Evolutionary conservation across 768 basidiomycete genomes (phyloP).

Genomic region (Pilatotrama ljubarskyi): DNA sequence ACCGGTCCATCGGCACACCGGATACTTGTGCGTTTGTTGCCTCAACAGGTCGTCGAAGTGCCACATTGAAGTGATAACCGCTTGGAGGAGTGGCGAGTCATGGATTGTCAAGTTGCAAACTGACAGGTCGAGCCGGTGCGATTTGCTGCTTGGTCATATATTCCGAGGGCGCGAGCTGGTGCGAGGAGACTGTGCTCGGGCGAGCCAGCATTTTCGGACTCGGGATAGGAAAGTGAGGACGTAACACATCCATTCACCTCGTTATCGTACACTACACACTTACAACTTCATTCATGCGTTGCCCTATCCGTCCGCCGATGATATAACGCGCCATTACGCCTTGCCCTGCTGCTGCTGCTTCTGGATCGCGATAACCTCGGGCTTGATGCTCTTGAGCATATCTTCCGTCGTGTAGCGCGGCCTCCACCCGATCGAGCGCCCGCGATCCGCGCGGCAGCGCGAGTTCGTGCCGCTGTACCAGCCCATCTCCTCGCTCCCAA

Average conservation of each 20-base stretch:
- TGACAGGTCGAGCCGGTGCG: too few species aligned
- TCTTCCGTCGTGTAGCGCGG: constrained; percentile 50
- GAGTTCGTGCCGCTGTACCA: constrained; percentile 30
- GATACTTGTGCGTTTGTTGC: too few species aligned
- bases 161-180: too few species aligned
- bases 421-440: constrained; percentile 50
- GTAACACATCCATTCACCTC: neutral
- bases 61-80: too few species aligned
- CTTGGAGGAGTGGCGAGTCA: too few species aligned
- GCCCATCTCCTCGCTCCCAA: constrained; percentile 22
- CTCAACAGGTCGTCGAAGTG: too few species aligned
- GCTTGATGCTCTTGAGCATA: constrained; percentile 48
- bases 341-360: constrained; percentile 6
- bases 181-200: too few species aligned
- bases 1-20: too few species aligned
- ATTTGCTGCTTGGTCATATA: too few species aligned
- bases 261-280: neutral
- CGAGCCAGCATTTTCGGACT: neutral
- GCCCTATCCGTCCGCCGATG: neutral
- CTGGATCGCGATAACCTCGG: constrained; percentile 40
- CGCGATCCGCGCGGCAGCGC: constrained; percentile 22
- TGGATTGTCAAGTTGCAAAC: too few species aligned
- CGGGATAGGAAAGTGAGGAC: neutral
- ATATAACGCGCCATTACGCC: neutral
- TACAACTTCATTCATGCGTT: neutral